A percentile compares a stretch with the other conserved stretches of the same genome.
phyloP scores from a whole-genome alignment of 2,329 filamentous ascomycete species.

The Penicillium crustosum region DNA sequence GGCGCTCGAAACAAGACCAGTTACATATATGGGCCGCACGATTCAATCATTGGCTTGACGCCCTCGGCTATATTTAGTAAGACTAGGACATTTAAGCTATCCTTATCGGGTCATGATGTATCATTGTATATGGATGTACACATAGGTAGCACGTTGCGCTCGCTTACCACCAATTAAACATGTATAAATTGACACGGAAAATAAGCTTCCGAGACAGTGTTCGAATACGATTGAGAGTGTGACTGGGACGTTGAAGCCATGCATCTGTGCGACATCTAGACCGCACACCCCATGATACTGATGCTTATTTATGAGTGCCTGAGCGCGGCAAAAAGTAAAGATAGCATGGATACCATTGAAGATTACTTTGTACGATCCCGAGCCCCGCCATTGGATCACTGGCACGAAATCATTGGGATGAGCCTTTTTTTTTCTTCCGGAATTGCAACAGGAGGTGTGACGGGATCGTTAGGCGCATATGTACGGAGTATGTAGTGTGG shows the following conservation, averaged over 20 bases:
- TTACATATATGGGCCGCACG: not conserved
- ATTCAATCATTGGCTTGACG: not conserved
- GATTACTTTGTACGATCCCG: not conserved
- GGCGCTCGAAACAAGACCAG: not conserved
- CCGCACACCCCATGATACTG: not conserved
- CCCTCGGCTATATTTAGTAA: slow-evolving; percentile 3
- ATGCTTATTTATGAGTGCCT: not conserved
- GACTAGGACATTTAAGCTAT: not conserved
- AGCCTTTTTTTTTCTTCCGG: too few species aligned
- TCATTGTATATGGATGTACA: not conserved
- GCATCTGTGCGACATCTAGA: not conserved
- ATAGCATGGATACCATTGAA: not conserved
- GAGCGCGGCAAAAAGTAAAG: not conserved
- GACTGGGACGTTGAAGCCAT: not conserved
- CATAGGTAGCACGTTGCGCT: not conserved
- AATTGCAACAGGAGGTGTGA: not conserved
- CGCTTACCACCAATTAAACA: not conserved
- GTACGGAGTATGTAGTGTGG: too few species aligned
- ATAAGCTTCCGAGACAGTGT: not conserved
- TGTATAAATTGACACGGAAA: not conserved
- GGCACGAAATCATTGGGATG: not conserved
- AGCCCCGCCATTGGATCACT: not conserved
- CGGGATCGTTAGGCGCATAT: not conserved
- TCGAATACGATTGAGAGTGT: not conserved
- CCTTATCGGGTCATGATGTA: not conserved